Evolutionary conservation across 106 monocot species (phyloP), one percentile per base, ranked within the genome.

Genomic region (Dactylorhiza incarnata): DNA sequence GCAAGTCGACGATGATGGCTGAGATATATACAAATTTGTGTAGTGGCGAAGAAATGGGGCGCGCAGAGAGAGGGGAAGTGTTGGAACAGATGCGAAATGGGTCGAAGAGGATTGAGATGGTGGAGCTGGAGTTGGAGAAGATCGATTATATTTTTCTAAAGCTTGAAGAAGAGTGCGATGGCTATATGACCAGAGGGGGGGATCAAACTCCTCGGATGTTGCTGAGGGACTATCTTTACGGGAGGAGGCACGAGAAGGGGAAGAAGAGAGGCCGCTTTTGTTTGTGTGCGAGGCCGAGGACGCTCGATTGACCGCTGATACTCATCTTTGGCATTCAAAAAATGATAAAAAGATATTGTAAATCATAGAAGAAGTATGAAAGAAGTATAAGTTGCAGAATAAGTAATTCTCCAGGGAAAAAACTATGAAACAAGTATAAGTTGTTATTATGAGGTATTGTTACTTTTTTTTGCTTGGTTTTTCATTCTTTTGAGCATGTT

Each of bases 101-200:
- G 22, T 88, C 90, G 0, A 92, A 94, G 50, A 94, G 87, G 78
- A 99, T 94, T 45, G 89, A 73, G 7, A 85, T 82, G 67, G 47
- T 94, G 81, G 99, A 99, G 78, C n/a, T 88, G 62, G 94, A 94
- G 56, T 66, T 99, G 45, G 85, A 94, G 73, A 92, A 92, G 58
- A 83, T 94, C 19, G 87, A 94, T 37, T 84, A 90, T 44, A 77
- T 86, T n/a, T 65, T 92, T 58, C 82, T 94, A 20, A 99, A 94
- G 75, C 78, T 90, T 3, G 50, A 80, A 24, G 84, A 91, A 24
- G 99, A 89, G 49, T 91, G 90, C 53, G 78, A 77, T 9, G 77
- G 73, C 12, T 80, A 54, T 69, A 73, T 50, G n/a, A 43, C 8
- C 12, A 44, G 73, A 54, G 62, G 20, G 45, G 67, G 37, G 44